These are phyloP conservation scores for Coleophoma cylindrospora DNA, from an alignment of 2,329 filamentous ascomycete genomes.

Conservation along the genomic window DNA sequence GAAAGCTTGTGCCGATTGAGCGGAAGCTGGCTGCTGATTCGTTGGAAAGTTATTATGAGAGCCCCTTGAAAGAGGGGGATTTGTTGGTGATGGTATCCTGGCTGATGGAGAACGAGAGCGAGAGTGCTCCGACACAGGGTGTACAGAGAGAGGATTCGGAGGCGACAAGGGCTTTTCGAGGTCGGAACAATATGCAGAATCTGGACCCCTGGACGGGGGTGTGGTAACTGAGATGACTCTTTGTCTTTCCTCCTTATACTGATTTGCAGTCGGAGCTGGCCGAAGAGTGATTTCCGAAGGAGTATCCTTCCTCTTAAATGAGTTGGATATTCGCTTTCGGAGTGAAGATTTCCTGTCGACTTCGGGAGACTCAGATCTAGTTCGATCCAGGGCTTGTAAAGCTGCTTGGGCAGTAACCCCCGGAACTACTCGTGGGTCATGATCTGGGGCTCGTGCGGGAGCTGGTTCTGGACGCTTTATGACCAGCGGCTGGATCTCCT, in stretches of 20 bases:
- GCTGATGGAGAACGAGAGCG: not conserved
- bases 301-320: constrained; percentile 19
- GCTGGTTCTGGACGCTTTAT: too few relatives aligned
- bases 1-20: not conserved
- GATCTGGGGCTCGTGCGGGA: too few relatives aligned
- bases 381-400: too few relatives aligned
- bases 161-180: constrained; percentile 20
- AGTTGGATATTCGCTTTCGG: constrained; percentile 20
- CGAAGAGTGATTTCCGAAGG: constrained; percentile 9
- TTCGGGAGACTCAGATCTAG: constrained; percentile 7
- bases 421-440: too few relatives aligned
- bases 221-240: constrained; percentile 11
- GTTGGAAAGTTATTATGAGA: not conserved
- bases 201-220: constrained; percentile 23
- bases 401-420: too few relatives aligned
- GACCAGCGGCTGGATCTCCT: too few relatives aligned
- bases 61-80: not conserved
- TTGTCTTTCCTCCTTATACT: constrained; percentile 1
- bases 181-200: constrained; percentile 26
- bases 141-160: constrained; percentile 1
- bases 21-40: not conserved
- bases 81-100: constrained; percentile 6
- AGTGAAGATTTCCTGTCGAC: constrained; percentile 16
- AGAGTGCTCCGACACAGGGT: not conserved
- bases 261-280: constrained; percentile 3